These are phyloP conservation scores for Physcia stellaris DNA, from an alignment of 495 filamentous ascomycete species.

Conservation along the genomic window DNA sequence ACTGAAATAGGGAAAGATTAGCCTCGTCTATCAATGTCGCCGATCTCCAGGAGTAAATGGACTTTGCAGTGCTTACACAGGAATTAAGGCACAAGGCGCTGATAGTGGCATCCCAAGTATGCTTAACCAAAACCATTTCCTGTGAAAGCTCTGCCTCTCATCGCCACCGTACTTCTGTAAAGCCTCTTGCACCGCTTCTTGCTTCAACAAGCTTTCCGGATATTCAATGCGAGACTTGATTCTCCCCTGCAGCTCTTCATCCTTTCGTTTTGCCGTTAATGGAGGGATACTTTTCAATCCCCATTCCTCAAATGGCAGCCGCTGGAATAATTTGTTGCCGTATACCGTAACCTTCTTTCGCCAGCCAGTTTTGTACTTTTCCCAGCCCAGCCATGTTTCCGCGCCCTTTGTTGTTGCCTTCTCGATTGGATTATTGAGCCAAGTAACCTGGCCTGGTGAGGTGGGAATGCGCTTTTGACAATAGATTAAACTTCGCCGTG, in stretches of 20 bases:
- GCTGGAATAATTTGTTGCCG: constrained; percentile 71
- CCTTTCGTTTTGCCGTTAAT: constrained; percentile 48
- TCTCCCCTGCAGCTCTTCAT: constrained; percentile 47
- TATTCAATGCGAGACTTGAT: constrained; percentile 65
- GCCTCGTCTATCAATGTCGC: not conserved
- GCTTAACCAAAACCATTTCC: constrained; percentile 62
- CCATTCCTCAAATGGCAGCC: constrained; percentile 96
- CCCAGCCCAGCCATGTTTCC: constrained; percentile 72
- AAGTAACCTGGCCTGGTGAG: constrained; percentile 32
- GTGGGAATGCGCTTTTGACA: constrained; percentile 55
- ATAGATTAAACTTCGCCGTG: constrained; percentile 81
- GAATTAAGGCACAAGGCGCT: constrained; percentile 66
- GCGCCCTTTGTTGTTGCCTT: constrained; percentile 52
- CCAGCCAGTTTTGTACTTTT: constrained; percentile 72
- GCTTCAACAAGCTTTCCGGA: constrained; percentile 52
- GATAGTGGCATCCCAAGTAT: constrained; percentile 73
- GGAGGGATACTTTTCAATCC: constrained; percentile 89
- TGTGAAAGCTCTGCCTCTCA: constrained; percentile 70
- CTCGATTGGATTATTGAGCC: too few species aligned
- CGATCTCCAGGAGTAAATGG: constrained; percentile 7
- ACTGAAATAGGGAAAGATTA: constrained; percentile 27
- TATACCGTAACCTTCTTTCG: constrained; percentile 72
- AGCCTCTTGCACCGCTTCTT: constrained; percentile 43
- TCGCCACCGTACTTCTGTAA: constrained; percentile 50
- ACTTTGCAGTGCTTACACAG: constrained; percentile 47